Conservation (phyloP, 495 filamentous ascomycete genomes). For the Hyaloscypha hepaticicola region DNA sequence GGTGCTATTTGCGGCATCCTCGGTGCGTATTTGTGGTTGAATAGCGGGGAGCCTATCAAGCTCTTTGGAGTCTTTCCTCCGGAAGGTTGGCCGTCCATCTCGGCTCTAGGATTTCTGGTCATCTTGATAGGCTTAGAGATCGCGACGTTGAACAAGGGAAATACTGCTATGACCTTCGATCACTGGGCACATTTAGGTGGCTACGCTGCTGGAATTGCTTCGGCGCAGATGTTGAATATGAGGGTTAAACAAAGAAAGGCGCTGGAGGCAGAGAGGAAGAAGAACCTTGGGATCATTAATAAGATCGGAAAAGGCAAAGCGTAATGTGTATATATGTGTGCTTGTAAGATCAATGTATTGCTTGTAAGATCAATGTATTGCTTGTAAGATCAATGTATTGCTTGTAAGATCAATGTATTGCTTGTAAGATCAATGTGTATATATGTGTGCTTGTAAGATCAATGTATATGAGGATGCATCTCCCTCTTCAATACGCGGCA, state of each 20-base stretch:
- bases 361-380: neutral
- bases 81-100: constrained; percentile 48
- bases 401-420: neutral
- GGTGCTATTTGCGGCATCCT: constrained; percentile 68
- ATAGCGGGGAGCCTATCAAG: constrained; percentile 51
- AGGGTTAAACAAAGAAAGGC: constrained; percentile 20
- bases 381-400: neutral
- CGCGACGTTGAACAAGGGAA: constrained; percentile 38
- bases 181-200: constrained; percentile 74
- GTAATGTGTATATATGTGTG: constrained; percentile 9
- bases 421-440: neutral
- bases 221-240: constrained; percentile 35
- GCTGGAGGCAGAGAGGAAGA: constrained; percentile 28
- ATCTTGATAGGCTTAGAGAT: constrained; percentile 48
- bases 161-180: constrained; percentile 48
- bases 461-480: neutral
- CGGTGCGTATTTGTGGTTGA: constrained; percentile 66
- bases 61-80: constrained; percentile 49
- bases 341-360: neutral
- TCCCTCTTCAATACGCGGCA: no score
- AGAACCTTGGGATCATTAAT: constrained; percentile 24
- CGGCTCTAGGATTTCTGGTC: constrained; percentile 49
- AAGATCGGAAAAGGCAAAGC: constrained; percentile 23
- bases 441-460: neutral
- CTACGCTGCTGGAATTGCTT: constrained; percentile 49